Base-by-base conservation (phyloP, 805 yeast genomes). In the Saccharomycopsis microspora region DNA sequence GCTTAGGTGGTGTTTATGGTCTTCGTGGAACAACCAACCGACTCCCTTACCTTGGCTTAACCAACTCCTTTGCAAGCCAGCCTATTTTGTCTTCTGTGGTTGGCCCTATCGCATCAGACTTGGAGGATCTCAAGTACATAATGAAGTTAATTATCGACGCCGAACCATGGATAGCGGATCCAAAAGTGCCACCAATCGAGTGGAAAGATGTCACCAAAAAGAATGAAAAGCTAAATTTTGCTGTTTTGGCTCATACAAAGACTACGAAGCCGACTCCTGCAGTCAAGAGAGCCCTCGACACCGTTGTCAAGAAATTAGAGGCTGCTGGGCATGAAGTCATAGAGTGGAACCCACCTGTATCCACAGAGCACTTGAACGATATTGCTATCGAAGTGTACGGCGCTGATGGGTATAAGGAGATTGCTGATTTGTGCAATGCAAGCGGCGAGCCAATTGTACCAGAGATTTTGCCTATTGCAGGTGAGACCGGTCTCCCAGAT, bases 1-100 rank as follows among this genome's bases (percentile, higher is more conserved):
- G 85, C 0, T 79, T 73, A 58, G 68, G 74, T 42, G 83, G 83
- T 37, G 57, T 71, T 42, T 76, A 67, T 57, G 86, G 85, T n/a
- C 60, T 81, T 50, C 73, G 82, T 56, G 84, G 85, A 32, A 66
- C 82, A 5, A 66, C 78, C 3, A 72, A 74, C 60, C 70, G 86
- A 59, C 64, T 78, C 43, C 65, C 76, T 1, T 53, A 43, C 10
- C 43, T 41, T 29, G 38, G 42, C 7, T 28, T 47, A 32, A 46
- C 50, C 35, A 64, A 64, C 39, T 63, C 68, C 5, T 61, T 61
- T 49, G 60, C 64, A 3, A 48, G 59, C 48, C 69, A 65, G 52
- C 58, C 59, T 4, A 50, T 57, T 5, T 58, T 66, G 32, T 53
- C 60, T 5, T 63, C 68, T 1, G 68, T 66, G 34, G 60, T 62